phyloP scores from a whole-genome alignment of 306 rosid species.

The Cicer yamashitae region DNA sequence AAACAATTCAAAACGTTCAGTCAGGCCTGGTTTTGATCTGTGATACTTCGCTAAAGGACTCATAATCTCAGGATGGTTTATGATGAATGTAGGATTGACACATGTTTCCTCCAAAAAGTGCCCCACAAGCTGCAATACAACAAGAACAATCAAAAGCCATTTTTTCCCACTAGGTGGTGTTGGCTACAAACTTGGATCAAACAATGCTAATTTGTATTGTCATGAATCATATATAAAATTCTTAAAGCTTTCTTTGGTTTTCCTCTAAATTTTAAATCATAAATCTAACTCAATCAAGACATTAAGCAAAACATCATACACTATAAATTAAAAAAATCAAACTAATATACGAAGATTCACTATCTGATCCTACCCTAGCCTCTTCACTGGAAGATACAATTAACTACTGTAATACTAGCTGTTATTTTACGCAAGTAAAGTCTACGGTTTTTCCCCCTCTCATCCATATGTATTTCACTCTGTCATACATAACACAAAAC shows the following conservation, averaged over 20 bases:
- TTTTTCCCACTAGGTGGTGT: neutral
- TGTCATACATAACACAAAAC: too few relatives aligned
- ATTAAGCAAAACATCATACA: neutral
- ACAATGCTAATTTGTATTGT: neutral
- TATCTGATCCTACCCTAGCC: neutral
- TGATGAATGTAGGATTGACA: constrained; percentile 83
- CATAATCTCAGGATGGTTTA: constrained; percentile 91
- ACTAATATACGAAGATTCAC: neutral
- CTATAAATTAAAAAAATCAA: neutral
- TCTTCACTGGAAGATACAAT: too few relatives aligned
- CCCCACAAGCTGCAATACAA: constrained; percentile 84
- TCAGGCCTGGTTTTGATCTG: constrained; percentile 77
- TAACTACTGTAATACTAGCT: too few relatives aligned
- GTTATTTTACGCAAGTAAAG: too few relatives aligned
- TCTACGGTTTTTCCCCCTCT: too few relatives aligned
- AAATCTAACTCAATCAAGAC: neutral
- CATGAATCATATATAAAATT: neutral
- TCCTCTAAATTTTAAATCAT: neutral
- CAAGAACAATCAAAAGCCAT: neutral
- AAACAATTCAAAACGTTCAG: constrained; percentile 92
- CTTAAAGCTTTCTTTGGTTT: neutral
- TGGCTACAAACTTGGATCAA: neutral
- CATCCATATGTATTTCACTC: too few relatives aligned
- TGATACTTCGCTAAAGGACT: constrained; percentile 99
- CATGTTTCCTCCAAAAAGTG: constrained; percentile 91